Evolutionary conservation across 2,329 filamentous ascomycete species (phyloP), one percentile per base, ranked within the genome.

Genomic region (Graphium sp.): DNA sequence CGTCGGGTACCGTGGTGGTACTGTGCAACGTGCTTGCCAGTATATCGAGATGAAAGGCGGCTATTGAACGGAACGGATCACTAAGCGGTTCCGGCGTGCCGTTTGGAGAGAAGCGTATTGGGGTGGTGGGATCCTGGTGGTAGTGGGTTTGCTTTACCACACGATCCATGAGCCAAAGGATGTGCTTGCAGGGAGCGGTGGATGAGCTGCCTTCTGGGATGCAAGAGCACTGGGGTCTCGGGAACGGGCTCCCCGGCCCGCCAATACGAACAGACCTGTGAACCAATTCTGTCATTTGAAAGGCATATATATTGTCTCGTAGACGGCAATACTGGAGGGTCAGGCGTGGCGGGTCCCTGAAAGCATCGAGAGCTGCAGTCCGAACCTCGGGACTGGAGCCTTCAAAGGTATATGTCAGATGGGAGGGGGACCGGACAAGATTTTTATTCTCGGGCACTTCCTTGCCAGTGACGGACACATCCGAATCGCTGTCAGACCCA

Each of bases 131-230:
- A 26, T 52, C 45, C 21, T 52, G 48, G 22, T 52, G 44, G 34
- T 57, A 56, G 4, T 62, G 41, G 4, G 56, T 53, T 38, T 66
- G 56, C 29, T 55, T 56, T 13, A 58, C 50, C 18, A 70, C 50
- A 39, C 57, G 57, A 42, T 70, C 65, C 26, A 66, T 53, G 10
- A 70, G 49, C 62, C 63, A 68, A 17, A 70, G 42, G 18, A 65
- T 44, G 34, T 70, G 66, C 8, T 55, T 50, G 39, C 65, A 69
- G 0, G 58, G 59, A 13, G 20, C 13, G n/a, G 29, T 22, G 12
- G 17, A 9, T 6, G 16, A 16, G 16, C 18, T 18, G n/a, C n/a
- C n/a, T n/a, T n/a, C n/a, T n/a, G 39, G 38, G 10, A 34, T 40
- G 34, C 64, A 68, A 17, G 56, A 60, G 45, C 65, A 70, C 12